These are phyloP conservation scores for Prunella vulgaris DNA, from an alignment of 257 asterid genomes.

Conservation along the genomic window DNA sequence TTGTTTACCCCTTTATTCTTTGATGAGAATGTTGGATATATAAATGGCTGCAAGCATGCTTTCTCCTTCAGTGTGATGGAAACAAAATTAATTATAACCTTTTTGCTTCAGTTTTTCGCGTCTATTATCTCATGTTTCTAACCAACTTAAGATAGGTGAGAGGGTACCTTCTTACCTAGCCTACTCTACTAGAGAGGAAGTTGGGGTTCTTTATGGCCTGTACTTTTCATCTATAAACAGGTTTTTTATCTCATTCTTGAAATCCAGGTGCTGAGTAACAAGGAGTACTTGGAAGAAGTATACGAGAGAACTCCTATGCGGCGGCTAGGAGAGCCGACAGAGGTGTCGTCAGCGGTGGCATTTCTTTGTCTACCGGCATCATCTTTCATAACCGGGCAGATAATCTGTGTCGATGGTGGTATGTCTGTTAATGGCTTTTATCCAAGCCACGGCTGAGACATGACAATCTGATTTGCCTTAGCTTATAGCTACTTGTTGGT, in stretches of 20 bases:
- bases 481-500: background rate
- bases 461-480: background rate
- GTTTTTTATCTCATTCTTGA: background rate
- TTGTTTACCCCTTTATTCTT: background rate
- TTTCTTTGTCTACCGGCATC: constrained; percentile 73
- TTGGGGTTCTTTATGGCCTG: background rate
- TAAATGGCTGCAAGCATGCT: background rate
- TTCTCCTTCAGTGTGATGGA: background rate
- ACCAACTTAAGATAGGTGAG: background rate
- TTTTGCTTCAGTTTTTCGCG: background rate
- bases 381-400: constrained; percentile 63
- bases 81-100: background rate
- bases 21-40: background rate
- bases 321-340: constrained; percentile 63
- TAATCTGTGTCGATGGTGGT: constrained; percentile 65
- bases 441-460: constrained; percentile 28
- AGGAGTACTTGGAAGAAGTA: constrained; percentile 50
- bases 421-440: constrained; percentile 61
- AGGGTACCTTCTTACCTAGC: background rate
- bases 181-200: background rate
- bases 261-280: constrained; percentile 40
- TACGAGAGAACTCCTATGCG: constrained; percentile 58
- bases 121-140: background rate
- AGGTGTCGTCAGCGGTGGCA: constrained; percentile 62
- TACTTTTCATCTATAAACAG: background rate